phyloP scores from a whole-genome alignment of 2,329 filamentous ascomycete genomes.

The Pseudogymnoascus sp. region DNA sequence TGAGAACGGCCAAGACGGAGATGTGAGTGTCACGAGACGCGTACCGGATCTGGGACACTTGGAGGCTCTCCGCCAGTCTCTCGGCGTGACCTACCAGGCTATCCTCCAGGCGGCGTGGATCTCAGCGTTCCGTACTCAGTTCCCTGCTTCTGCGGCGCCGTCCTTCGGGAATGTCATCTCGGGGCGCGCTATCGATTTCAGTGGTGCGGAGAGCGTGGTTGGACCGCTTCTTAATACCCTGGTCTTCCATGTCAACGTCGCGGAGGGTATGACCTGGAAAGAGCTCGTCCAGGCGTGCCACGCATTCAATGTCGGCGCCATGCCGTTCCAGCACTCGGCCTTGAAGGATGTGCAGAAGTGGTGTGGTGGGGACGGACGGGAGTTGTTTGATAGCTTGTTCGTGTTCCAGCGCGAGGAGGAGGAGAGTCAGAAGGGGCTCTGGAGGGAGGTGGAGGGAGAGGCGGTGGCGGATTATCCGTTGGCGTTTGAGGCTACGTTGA shows the following conservation, averaged over 20 bases:
- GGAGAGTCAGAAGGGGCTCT: conserved; percentile 34
- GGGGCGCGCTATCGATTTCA: conserved; percentile 63
- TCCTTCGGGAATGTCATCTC: conserved; percentile 70
- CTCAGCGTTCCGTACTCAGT: conserved; percentile 47
- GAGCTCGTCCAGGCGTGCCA: conserved; percentile 58
- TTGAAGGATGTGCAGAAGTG: conserved; percentile 76
- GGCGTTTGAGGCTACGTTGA: conserved; percentile 62
- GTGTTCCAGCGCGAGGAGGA: conserved; percentile 58
- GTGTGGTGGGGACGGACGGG: conserved; percentile 45
- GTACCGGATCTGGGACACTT: conserved; percentile 37
- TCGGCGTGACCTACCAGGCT: conserved; percentile 71
- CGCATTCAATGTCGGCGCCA: conserved; percentile 55
- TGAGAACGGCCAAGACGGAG: background rate
- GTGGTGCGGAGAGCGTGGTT: conserved; percentile 56
- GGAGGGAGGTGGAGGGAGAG: conserved; percentile 44
- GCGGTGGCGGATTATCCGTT: conserved; percentile 46
- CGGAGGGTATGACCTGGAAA: conserved; percentile 44
- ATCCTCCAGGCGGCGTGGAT: conserved; percentile 70
- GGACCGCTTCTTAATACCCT: conserved; percentile 89
- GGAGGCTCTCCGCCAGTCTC: conserved; percentile 42
- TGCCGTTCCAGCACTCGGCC: conserved; percentile 71
- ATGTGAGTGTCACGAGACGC: conserved; percentile 21
- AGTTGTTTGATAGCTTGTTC: conserved; percentile 73
- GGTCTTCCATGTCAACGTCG: conserved; percentile 52
- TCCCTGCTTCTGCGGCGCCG: conserved; percentile 32